A percentile compares a stretch with the other conserved stretches of the same genome.
These are phyloP conservation scores for Platismatia glauca DNA, from an alignment of 495 filamentous ascomycete species.

Conservation along the genomic window DNA sequence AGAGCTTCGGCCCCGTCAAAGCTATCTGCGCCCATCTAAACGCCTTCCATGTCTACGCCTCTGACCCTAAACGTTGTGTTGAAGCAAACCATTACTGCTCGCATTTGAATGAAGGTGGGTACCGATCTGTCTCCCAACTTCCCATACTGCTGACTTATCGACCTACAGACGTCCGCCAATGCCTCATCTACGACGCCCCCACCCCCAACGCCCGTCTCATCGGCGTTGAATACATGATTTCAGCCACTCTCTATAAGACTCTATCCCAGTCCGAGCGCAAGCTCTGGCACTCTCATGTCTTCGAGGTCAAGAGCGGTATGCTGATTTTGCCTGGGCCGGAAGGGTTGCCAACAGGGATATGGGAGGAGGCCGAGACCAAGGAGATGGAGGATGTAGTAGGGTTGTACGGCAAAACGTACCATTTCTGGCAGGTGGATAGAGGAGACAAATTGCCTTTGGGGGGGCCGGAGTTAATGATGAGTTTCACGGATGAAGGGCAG, in stretches of 20 bases:
- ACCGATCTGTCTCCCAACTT: background rate
- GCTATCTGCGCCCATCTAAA: conserved; percentile 77
- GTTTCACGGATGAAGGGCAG: conserved; percentile 52
- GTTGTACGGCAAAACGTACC: conserved; percentile 85
- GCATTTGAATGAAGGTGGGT: conserved; percentile 58
- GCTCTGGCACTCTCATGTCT: conserved; percentile 76
- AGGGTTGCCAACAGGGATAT: conserved; percentile 44
- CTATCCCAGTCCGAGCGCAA: conserved; percentile 57
- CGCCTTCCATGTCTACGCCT: conserved; percentile 74
- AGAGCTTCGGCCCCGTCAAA: conserved; percentile 65
- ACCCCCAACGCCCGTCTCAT: conserved; percentile 60
- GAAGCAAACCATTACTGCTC: conserved; percentile 83
- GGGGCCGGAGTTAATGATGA: conserved; percentile 68
- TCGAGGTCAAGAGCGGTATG: conserved; percentile 81
- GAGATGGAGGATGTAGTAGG: conserved; percentile 68
- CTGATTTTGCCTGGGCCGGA: conserved; percentile 70
- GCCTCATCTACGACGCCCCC: conserved; percentile 72
- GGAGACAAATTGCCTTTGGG: conserved; percentile 70
- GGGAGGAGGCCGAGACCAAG: conserved; percentile 68
- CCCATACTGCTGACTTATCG: conserved; percentile 5
- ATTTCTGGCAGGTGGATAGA: conserved; percentile 80
- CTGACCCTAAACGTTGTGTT: conserved; percentile 56
- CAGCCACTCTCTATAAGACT: conserved; percentile 54
- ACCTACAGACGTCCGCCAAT: conserved; percentile 58
- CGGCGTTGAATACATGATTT: conserved; percentile 91